A percentile compares a stretch with the other conserved stretches of the same genome.
Conservation (phyloP, 1,139 yeast species). For the Geotrichum reessii region DNA sequence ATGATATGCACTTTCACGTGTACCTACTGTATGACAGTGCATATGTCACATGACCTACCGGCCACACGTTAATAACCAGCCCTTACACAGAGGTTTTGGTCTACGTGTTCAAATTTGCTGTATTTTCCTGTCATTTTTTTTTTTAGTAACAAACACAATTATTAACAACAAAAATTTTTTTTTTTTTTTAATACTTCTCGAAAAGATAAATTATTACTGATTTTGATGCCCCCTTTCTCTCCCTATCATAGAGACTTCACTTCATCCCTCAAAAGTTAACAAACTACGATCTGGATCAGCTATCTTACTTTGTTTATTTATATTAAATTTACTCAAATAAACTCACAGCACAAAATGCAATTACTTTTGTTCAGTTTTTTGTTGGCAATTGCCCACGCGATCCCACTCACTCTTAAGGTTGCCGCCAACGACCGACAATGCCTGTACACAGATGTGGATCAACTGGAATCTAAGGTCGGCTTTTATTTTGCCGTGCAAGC, state of each 20-base stretch:
- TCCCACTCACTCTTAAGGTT: conserved; percentile 64
- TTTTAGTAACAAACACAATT: no score
- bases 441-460: conserved; percentile 67
- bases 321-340: background rate
- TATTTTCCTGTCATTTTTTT: no score
- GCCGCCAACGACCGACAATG: conserved; percentile 79
- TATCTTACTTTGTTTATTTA: no score
- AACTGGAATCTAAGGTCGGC: conserved; percentile 58
- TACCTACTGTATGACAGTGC: background rate
- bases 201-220: background rate
- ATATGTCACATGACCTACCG: background rate
- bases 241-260: background rate
- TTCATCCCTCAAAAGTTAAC: no score
- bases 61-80: background rate
- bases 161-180: no score
- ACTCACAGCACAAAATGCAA: background rate
- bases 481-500: conserved; percentile 90
- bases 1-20: background rate
- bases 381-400: conserved; percentile 18
- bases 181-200: background rate
- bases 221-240: background rate
- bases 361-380: background rate
- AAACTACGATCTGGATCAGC: background rate
- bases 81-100: background rate
- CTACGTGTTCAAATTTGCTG: background rate